Base-by-base conservation (phyloP, 495 filamentous ascomycete species). In the Pyronema omphalodes region DNA sequence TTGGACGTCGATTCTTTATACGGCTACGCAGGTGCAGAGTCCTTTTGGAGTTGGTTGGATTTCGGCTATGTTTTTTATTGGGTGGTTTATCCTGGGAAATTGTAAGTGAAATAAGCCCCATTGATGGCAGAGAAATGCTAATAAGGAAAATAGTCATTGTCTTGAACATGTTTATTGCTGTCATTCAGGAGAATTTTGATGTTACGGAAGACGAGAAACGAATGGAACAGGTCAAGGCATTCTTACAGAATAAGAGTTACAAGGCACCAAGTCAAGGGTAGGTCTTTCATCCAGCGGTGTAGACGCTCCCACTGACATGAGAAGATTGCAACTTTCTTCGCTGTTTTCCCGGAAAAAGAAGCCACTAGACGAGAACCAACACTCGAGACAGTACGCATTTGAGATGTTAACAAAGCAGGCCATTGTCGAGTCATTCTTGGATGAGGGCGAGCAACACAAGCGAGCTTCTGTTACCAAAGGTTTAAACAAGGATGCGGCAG, bases 141-240 rank as follows among this genome's bases (percentile, higher is more conserved):
- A 15, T 11, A n/a, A 17, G 23, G 29, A 47, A 7, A 36, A 40
- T 44, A 64, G 61, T 96, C 65, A 94, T 99, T 70, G 76, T 96
- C 44, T 71, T 99, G 72, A 99, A 94, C 65, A 99, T 99, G 91
- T 99, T 99, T 70, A 99, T 99, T 84, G 91, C 91, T 70, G 91
- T 99, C 70, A 95, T 99, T 55, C 91, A 99, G 67, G 91, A 99
- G 66, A 99, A 93, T 65, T 99, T 99, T 65, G 91, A 99, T 69
- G 87, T 99, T n/a, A 88, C 87, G 7, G 91, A 99, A 67, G 93
- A 99, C 62, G 86, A 95, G 68, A 99, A 99, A 67, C 88, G 91
- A 23, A 71, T 94, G 54, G 84, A 95, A 61, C 91, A 99, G 69
- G 86, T 99, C 49, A 84, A 85, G 60, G 81, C 88, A 6, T 96